phyloP scores from a whole-genome alignment of 257 asterid genomes.

The Avicennia marina region DNA sequence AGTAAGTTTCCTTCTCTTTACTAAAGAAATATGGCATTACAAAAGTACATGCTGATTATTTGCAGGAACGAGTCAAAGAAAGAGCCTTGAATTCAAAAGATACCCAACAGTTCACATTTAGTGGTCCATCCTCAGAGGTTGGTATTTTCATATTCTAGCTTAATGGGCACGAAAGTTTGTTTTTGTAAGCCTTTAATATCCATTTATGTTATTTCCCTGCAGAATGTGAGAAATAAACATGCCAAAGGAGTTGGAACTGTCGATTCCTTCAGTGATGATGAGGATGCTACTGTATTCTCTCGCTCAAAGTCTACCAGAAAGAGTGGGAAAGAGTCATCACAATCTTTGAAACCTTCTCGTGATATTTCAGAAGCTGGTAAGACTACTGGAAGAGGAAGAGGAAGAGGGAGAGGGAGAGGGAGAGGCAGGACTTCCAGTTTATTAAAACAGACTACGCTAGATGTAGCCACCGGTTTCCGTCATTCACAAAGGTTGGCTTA shows the following conservation, averaged over 20 bases:
- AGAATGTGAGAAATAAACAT: conserved; percentile 44
- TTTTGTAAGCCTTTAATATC: background rate
- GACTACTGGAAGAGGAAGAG: conserved; percentile 81
- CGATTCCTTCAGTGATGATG: conserved; percentile 84
- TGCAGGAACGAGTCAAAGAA: conserved; percentile 85
- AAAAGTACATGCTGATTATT: conserved; percentile 11
- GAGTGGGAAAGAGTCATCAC: conserved; percentile 60
- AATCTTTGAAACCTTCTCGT: conserved; percentile 52
- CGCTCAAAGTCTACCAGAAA: conserved; percentile 52
- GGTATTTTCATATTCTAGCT: conserved; percentile 16
- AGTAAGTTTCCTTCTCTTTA: background rate
- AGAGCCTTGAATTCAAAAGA: conserved; percentile 56
- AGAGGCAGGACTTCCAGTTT: conserved; percentile 67
- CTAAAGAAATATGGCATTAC: conserved; percentile 4
- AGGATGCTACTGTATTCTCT: conserved; percentile 47
- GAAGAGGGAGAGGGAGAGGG: conserved; percentile 74
- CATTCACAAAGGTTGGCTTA: conserved; percentile 70
- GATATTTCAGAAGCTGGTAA: conserved; percentile 55
- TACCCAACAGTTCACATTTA: conserved; percentile 44
- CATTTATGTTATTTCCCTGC: conserved; percentile 15
- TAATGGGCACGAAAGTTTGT: background rate
- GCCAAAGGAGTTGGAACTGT: conserved; percentile 41
- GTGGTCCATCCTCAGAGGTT: conserved; percentile 65
- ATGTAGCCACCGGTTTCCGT: conserved; percentile 66
- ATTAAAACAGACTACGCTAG: conserved; percentile 91